Conservation (phyloP, 1,139 yeast species). For the Sugiyamaella castrensis region DNA sequence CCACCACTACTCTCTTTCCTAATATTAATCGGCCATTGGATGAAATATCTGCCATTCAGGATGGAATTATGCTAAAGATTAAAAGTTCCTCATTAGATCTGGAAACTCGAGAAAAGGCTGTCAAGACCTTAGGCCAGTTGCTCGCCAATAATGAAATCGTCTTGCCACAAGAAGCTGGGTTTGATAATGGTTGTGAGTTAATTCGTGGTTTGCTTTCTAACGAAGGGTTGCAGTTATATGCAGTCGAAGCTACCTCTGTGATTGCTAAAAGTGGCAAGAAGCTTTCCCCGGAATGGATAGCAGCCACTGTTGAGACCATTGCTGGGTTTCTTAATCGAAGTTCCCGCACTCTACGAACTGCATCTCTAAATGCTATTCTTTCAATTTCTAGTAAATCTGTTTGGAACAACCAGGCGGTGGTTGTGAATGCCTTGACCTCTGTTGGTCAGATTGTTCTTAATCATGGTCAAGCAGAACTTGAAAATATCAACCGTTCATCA, state of each 20-base stretch:
- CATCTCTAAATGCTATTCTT: conserved; percentile 28
- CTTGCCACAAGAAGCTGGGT: conserved; percentile 3
- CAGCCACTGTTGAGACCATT: conserved; percentile 22
- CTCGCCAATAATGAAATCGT: conserved; percentile 1
- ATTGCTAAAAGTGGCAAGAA: conserved; percentile 17
- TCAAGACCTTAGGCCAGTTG: conserved; percentile 36
- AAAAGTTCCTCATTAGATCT: conserved; percentile 46
- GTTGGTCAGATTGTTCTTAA: conserved; percentile 5
- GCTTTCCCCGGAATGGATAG: conserved; percentile 24
- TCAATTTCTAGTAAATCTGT: conserved; percentile 2
- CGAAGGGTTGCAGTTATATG: conserved; percentile 33
- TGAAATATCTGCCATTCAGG: conserved; percentile 19
- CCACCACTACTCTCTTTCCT: conserved; percentile 9
- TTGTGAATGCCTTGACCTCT: background rate
- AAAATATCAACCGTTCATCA: background rate
- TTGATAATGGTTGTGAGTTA: conserved; percentile 22
- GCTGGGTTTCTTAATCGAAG: conserved; percentile 27
- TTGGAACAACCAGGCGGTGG: background rate
- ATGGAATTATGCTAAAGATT: conserved; percentile 40
- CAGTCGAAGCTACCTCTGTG: conserved; percentile 29
- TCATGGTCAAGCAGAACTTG: conserved; percentile 2
- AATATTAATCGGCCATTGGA: conserved; percentile 30
- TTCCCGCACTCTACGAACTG: conserved; percentile 28
- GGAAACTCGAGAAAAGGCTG: conserved; percentile 51
- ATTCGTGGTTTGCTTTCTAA: conserved; percentile 30